Conservation (phyloP, 345 rosid species). For the Brassica juncea region DNA sequence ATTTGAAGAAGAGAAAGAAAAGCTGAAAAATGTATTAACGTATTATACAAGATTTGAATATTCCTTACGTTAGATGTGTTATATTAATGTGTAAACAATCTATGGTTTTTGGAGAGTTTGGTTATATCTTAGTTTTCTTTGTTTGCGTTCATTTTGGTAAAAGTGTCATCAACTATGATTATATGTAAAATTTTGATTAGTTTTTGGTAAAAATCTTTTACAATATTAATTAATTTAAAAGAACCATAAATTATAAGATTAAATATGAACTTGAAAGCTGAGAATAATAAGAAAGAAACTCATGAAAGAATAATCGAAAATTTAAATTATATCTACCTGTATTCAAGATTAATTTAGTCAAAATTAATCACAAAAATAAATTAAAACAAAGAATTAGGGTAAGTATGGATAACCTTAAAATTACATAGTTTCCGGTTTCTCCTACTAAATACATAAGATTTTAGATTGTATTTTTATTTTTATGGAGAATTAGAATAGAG, state of each 20-base stretch:
- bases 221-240: no score
- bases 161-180: background rate
- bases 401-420: no score
- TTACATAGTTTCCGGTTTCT: background rate
- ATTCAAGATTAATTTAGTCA: background rate
- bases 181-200: no score
- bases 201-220: no score
- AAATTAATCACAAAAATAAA: background rate
- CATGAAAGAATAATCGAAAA: background rate
- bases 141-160: background rate
- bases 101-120: background rate
- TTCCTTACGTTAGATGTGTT: background rate
- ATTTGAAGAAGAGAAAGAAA: background rate
- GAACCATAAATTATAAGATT: background rate
- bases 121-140: no score
- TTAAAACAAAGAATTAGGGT: background rate
- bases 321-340: background rate
- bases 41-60: background rate
- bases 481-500: no score
- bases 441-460: no score
- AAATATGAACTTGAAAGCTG: background rate
- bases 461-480: no score
- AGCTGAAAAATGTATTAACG: background rate
- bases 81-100: background rate
- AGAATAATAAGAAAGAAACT: background rate